These are phyloP conservation scores for Novymonas esmeraldas DNA, from an alignment of 208 protist species.

Conservation along the genomic window DNA sequence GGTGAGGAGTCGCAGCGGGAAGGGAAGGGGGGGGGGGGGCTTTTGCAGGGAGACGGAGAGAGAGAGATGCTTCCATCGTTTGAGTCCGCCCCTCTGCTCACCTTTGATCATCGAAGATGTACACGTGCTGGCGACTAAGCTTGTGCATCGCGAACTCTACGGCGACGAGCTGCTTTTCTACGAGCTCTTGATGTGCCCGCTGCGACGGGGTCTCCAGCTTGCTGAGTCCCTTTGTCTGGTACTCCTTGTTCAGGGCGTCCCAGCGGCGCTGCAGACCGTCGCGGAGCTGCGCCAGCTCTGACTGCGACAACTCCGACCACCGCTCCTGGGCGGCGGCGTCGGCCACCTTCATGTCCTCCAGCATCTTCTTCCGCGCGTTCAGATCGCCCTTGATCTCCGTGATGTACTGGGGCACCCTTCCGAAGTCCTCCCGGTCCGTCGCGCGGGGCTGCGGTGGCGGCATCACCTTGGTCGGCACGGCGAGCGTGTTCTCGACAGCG, in stretches of 20 bases:
- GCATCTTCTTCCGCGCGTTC: conserved; percentile 32
- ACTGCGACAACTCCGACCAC: conserved; percentile 75
- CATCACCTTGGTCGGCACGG: conserved; percentile 75
- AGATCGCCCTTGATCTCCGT: conserved; percentile 91
- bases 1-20: neutral
- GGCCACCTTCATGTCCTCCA: conserved; percentile 14
- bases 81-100: conserved; percentile 6
- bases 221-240: conserved; percentile 93
- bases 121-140: conserved; percentile 82
- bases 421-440: conserved; percentile 83
- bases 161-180: conserved; percentile 83
- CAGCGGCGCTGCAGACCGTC: conserved; percentile 90
- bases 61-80: neutral
- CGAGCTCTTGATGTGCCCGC: conserved; percentile 71
- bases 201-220: conserved; percentile 91
- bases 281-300: conserved; percentile 82
- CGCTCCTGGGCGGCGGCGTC: conserved; percentile 57
- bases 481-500: conserved; percentile 93
- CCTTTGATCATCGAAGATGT: conserved; percentile 85
- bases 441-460: conserved; percentile 50
- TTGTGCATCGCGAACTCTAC: conserved; percentile 92
- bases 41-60: too few relatives aligned
- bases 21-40: too few relatives aligned
- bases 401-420: conserved; percentile 92
- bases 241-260: conserved; percentile 91